Conservation (phyloP, 2,329 filamentous ascomycete species). For the Trichoderma polysporum region DNA sequence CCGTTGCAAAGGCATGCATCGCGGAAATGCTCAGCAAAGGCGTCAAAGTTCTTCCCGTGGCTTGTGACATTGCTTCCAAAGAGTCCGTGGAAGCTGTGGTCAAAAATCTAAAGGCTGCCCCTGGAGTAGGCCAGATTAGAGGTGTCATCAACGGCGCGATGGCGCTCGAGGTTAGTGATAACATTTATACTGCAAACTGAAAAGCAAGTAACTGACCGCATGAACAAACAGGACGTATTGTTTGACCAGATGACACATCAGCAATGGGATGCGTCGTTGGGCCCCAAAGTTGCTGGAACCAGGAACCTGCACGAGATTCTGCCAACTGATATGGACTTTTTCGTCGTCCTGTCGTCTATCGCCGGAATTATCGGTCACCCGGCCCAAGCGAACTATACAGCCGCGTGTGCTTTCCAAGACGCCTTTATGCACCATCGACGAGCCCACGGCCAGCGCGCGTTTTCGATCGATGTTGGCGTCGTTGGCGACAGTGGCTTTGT, state of each 20-base stretch:
- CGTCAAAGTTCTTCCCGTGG: slow-evolving; percentile 25
- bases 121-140: slow-evolving; percentile 22
- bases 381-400: slow-evolving; percentile 35
- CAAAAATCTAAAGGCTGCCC: slow-evolving; percentile 26
- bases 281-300: slow-evolving; percentile 31
- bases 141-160: slow-evolving; percentile 39
- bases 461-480: slow-evolving; percentile 33
- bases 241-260: slow-evolving; percentile 10
- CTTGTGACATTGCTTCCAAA: not conserved
- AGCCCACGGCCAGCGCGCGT: slow-evolving; percentile 28
- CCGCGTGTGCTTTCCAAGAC: slow-evolving; percentile 36
- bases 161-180: slow-evolving; percentile 26
- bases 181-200: slow-evolving; percentile 17
- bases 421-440: slow-evolving; percentile 33
- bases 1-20: too few relatives aligned
- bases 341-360: slow-evolving; percentile 28
- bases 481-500: slow-evolving; percentile 39
- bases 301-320: slow-evolving; percentile 30
- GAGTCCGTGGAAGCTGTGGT: not conserved
- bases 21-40: too few relatives aligned
- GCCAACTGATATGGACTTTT: slow-evolving; percentile 33
- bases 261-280: too few relatives aligned
- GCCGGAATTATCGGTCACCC: slow-evolving; percentile 33
- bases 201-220: slow-evolving; percentile 28
- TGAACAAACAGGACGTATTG: slow-evolving; percentile 13